A percentile compares a stretch with the other conserved stretches of the same genome.
phyloP scores from a whole-genome alignment of 2,329 filamentous ascomycete genomes.

The Fusarium sp. region DNA sequence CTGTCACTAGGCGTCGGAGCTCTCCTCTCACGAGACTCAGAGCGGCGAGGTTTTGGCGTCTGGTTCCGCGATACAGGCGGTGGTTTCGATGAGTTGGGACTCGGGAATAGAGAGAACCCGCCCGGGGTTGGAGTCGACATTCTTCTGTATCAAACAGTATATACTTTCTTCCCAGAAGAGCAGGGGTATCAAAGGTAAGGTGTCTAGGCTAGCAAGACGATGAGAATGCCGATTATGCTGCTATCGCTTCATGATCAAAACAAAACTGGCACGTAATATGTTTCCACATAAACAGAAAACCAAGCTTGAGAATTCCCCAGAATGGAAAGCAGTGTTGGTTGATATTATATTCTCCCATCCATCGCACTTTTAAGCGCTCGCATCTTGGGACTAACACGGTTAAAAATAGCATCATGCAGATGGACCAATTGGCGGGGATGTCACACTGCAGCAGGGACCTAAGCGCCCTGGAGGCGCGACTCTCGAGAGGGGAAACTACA shows the following conservation, averaged over 20 bases:
- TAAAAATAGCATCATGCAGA: constrained; percentile 30
- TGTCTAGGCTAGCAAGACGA: constrained; percentile 14
- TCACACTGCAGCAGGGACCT: constrained; percentile 44
- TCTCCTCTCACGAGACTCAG: constrained; percentile 48
- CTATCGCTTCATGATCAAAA: constrained; percentile 41
- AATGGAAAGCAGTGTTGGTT: neutral
- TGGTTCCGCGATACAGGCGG: constrained; percentile 49
- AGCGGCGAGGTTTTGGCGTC: constrained; percentile 50
- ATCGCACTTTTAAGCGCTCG: constrained; percentile 30
- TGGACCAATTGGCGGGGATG: constrained; percentile 41
- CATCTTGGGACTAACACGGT: constrained; percentile 21
- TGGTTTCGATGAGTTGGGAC: constrained; percentile 51
- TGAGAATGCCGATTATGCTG: constrained; percentile 3
- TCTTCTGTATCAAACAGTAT: constrained; percentile 35
- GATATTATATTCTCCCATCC: constrained; percentile 24
- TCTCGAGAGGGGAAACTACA: constrained; percentile 17
- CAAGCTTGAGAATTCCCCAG: neutral
- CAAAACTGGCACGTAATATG: neutral
- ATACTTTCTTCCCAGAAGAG: constrained; percentile 41
- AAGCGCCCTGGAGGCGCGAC: constrained; percentile 37
- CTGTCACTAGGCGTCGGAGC: constrained; percentile 44
- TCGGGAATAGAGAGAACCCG: constrained; percentile 67
- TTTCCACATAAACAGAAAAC: neutral
- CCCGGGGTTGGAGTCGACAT: constrained; percentile 55
- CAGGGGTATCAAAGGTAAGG: constrained; percentile 21